Base-by-base conservation (phyloP, 1,284 basidiomycete genomes). In the Cutaneotrichosporon sp. region DNA sequence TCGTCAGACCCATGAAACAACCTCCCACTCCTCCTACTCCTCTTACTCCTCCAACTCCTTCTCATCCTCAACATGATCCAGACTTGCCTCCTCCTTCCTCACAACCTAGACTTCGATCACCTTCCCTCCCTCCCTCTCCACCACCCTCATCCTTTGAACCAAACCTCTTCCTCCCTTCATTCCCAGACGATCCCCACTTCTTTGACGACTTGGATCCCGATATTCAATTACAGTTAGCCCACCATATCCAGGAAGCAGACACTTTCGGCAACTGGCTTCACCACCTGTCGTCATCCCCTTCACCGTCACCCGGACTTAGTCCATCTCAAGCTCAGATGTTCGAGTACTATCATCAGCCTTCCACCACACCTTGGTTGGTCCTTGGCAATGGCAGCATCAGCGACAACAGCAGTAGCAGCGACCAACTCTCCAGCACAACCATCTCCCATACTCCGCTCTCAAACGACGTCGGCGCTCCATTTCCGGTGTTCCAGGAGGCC, bases 11-110 rank as follows among this genome's bases (percentile, higher is more conserved):
- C 6, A 8, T 46, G 7, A 46, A 46, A 9, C 42, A n/a, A 9
- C 18, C 18, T 18, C 42, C 18, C 18, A 13, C 40, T 42, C 40
- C 40, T 6, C 40, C 40, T 14, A 9, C 40, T 13, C 40, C 40
- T 16, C n/a, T n/a, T n/a, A 13, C 40, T 42, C 40, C 40, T 6
- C 40, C 40, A 2, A 9, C 40, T 13, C 40, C 40, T 16, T n/a
- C n/a, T n/a, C n/a, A n/a, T n/a, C n/a, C n/a, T n/a, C n/a, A n/a
- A n/a, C n/a, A 16, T 18, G 42, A 46, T n/a, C 42, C 18, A 18
- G 42, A 46, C 42, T 46, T 46, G 18, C 42, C 42, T 46, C 42
- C 42, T n/a, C 42, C 42, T n/a, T 46, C 42, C 42, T 46, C 42
- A 18, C 42, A 46, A 46, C 42, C 18, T 2, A 7, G 18, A 16